phyloP scores from a whole-genome alignment of 2,329 filamentous ascomycete species.

The Ceratocystis papillata region DNA sequence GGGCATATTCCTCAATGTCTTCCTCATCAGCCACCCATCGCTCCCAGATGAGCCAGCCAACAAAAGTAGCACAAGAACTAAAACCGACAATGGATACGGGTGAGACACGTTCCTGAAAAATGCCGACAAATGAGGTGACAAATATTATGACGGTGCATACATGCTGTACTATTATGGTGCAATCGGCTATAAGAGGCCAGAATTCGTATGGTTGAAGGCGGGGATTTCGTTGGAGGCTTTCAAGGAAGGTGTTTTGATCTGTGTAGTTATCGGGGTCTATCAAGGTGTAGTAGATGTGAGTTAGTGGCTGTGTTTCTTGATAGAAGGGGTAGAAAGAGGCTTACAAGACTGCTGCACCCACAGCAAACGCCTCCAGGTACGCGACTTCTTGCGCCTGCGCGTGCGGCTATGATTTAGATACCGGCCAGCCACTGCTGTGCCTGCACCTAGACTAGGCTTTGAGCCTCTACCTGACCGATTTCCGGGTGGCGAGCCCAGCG shows the following conservation, averaged over 20 bases:
- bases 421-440: conserved; percentile 34
- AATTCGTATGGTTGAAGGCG: conserved; percentile 93
- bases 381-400: conserved; percentile 56
- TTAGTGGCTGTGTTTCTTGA: conserved; percentile 26
- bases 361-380: conserved; percentile 85
- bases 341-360: conserved; percentile 95
- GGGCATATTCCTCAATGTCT: conserved; percentile 36
- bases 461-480: conserved; percentile 23
- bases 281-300: conserved; percentile 2
- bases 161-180: conserved; percentile 93
- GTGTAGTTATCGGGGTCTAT: conserved; percentile 97
- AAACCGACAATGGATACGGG: conserved; percentile 81
- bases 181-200: conserved; percentile 90
- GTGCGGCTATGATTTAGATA: conserved; percentile 48
- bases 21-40: conserved; percentile 71
- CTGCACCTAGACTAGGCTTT: conserved; percentile 28
- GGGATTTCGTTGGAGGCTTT: conserved; percentile 89
- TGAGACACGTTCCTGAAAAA: conserved; percentile 76
- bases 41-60: conserved; percentile 88
- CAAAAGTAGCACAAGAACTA: conserved; percentile 68
- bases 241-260: conserved; percentile 90
- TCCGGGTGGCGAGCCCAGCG: conserved; percentile 40
- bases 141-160: conserved; percentile 93
- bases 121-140: conserved; percentile 83
- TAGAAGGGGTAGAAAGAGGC: conserved; percentile 33